Evolutionary conservation across 306 rosid species (phyloP).

Genomic region (Quercus bicolor): DNA sequence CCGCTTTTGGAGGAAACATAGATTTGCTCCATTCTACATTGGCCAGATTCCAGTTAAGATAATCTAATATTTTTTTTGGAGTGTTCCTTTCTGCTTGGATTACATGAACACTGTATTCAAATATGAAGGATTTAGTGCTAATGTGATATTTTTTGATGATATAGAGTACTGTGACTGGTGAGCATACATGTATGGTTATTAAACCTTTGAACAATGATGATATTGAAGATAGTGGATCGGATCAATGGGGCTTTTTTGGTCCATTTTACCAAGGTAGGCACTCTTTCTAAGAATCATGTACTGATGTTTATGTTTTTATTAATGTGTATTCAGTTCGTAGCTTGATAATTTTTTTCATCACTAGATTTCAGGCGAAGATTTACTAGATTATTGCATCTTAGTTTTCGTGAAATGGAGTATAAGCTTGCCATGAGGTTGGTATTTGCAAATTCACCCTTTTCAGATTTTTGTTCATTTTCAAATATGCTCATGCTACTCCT

Average conservation of each 20-base stretch:
- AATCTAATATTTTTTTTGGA: constrained; percentile 4
- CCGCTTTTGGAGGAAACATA: constrained; percentile 91
- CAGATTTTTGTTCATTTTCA: constrained; percentile 18
- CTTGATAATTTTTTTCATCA: constrained; percentile 24
- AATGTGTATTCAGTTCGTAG: background rate
- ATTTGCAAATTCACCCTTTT: constrained; percentile 8
- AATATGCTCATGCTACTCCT: constrained; percentile 20
- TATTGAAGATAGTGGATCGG: constrained; percentile 64
- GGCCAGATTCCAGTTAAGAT: constrained; percentile 96
- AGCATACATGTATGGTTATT: constrained; percentile 88
- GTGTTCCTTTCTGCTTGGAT: background rate
- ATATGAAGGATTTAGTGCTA: background rate
- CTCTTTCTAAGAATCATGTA: constrained; percentile 11
- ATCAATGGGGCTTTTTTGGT: constrained; percentile 58
- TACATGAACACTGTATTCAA: constrained; percentile 1
- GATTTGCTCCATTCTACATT: constrained; percentile 87
- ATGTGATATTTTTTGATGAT: constrained; percentile 14
- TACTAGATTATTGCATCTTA: constrained; percentile 54
- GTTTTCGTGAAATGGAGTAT: constrained; percentile 64
- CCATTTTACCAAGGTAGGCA: constrained; percentile 74
- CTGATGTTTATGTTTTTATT: constrained; percentile 1
- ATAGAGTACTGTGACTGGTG: constrained; percentile 84
- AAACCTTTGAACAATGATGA: constrained; percentile 88
- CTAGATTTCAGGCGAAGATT: constrained; percentile 84
- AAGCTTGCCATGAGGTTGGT: constrained; percentile 90